A percentile compares a stretch with the other conserved stretches of the same genome.
Conservation (phyloP, 2,329 filamentous ascomycete genomes). For the Penicillium crustosum region DNA sequence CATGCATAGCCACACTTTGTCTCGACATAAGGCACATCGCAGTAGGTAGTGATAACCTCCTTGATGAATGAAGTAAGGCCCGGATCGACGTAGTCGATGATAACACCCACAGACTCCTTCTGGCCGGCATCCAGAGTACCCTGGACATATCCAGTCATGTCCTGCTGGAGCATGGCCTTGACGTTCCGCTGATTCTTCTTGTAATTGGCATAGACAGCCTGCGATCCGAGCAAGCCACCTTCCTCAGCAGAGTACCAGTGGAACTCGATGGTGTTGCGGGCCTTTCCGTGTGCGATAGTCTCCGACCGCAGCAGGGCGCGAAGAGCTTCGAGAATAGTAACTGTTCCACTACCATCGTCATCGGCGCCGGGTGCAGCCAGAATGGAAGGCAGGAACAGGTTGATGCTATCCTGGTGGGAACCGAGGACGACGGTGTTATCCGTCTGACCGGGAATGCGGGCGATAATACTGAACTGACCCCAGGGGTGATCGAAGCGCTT, state of each 20-base stretch:
- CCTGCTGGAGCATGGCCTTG: constrained; percentile 97
- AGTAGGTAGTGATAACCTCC: constrained; percentile 81
- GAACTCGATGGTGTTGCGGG: constrained; percentile 87
- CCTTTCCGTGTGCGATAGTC: constrained; percentile 68
- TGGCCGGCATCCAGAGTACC: constrained; percentile 79
- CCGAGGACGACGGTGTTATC: constrained; percentile 85
- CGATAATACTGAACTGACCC: constrained; percentile 89
- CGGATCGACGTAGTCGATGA: constrained; percentile 85
- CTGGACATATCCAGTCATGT: constrained; percentile 91
- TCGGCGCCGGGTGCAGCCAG: constrained; percentile 90
- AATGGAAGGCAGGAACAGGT: constrained; percentile 81
- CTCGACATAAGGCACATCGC: constrained; percentile 79
- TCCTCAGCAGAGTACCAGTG: constrained; percentile 96
- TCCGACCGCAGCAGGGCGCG: constrained; percentile 74
- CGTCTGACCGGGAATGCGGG: constrained; percentile 80
- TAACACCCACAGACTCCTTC: constrained; percentile 84
- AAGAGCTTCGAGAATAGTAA: constrained; percentile 91
- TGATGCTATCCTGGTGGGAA: constrained; percentile 93
- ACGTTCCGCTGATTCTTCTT: constrained; percentile 70
- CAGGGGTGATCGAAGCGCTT: constrained; percentile 77
- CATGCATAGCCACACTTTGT: constrained; percentile 87
- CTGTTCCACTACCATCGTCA: constrained; percentile 88
- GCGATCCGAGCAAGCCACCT: constrained; percentile 80
- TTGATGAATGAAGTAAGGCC: constrained; percentile 88
- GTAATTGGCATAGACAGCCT: constrained; percentile 84